Base-by-base conservation (phyloP, 2,329 filamentous ascomycete species). In the Escovopsis sp. region DNA sequence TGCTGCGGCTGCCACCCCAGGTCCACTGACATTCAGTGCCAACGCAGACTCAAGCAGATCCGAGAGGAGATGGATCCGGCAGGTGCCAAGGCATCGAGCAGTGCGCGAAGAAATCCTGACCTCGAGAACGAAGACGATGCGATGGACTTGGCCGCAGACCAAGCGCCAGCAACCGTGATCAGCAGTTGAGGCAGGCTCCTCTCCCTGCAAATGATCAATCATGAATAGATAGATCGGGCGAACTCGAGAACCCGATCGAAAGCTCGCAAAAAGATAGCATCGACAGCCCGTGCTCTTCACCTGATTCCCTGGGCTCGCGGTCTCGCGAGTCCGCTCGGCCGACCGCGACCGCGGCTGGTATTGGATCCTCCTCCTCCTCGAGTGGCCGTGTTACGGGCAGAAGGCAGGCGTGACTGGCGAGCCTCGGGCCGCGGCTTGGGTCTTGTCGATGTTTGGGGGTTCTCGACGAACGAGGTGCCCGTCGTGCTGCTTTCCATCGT, bases 391-490 rank as follows among this genome's bases (percentile, higher is more conserved):
- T 65, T 66, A 27, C 70, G 65, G 20, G 66, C 61, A 14, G 62
- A 60, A 6, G 69, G 67, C 7, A 72, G 55, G 35, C 68, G 68
- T 8, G 71, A 71, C 44, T 67, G 64, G 37, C 61, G 66, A 27
- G 51, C 37, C 42, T 55, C 64, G 7, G 69, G 58, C 7, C 65
- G 71, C 7, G 64, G 58, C 5, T 63, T 63, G 24, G 69, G 57
- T 51, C 67, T 76, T 20, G 68, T 68, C 12, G 71, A 63, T n/a
- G 65, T 64, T 2, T 72, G 62, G 7, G 87, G 88, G 52, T 94
- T 84, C 30, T 94, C 86, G 43, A 94, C 77, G 55, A 94, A 95
- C 2, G 84, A 85, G 6, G 82, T 93, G 56, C 94, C 87, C 10
- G 85, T 94, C 20, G 88, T 94, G 71, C 84, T 89, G 43, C 16